Base-by-base conservation (phyloP, 306 rosid species). In the Adenanthera pavonina region DNA sequence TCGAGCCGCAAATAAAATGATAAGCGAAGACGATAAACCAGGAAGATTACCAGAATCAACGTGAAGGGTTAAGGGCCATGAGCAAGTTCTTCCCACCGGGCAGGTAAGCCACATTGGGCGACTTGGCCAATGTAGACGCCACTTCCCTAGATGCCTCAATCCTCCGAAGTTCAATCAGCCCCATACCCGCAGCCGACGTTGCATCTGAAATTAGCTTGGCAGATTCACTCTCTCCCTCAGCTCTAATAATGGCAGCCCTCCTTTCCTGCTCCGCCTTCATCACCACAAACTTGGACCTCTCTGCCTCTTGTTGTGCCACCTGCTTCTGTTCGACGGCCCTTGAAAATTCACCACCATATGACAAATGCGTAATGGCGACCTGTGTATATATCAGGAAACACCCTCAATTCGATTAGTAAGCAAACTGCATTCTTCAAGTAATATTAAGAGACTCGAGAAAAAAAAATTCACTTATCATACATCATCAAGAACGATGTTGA, bases 221-320 rank as follows among this genome's bases (percentile, higher is more conserved):
- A 3, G 98, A 86, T 52, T 93, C 99, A 48, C 97, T 92, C 87
- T 95, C 97, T 5, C 99, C 97, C 78, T 95, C 97, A 0, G 97
- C 98, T 49, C 97, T 79, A n/a, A 92, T 93, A 57, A 95, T 93
- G 0, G 97, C 95, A 0, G 99, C 99, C 12, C 99, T 77, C 54
- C 97, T 80, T 88, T 95, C 98, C 87, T 95, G 99, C 86, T 93
- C 99, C 0, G 99, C 92, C 91, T 95, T 95, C 38, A 94, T 94
- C 82, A 95, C 99, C 4, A 95, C 92, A 30, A 90, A 95, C 82
- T 93, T 95, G 3, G 98, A 93, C 64, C 99, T 71, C 90, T 93
- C 99, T 0, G 98, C 99, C 88, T 95, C 99, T 84, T 95, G 98
- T 85, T 95, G 98, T 0, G 98, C 98, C 80, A 95, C 98, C 88